These are phyloP conservation scores for Chenopodium berlandieri DNA, from an alignment of 148 eudicot genomes.

Conservation along the genomic window DNA sequence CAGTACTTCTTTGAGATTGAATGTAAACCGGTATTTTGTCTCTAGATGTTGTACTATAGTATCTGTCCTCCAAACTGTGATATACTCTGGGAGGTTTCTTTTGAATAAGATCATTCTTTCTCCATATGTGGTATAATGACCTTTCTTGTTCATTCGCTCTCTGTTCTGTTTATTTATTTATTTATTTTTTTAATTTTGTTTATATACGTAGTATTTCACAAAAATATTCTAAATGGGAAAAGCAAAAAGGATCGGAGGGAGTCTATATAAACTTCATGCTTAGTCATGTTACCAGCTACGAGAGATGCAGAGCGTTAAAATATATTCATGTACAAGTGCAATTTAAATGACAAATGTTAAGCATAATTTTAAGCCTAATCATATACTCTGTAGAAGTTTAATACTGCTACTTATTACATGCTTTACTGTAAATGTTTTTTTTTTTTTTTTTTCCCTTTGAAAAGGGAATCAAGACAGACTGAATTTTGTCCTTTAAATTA, in stretches of 20 bases:
- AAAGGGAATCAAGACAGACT: neutral
- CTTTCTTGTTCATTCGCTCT: neutral
- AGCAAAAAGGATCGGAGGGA: too few species aligned
- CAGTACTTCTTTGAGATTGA: conserved; percentile 4
- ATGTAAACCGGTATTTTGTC: conserved; percentile 16
- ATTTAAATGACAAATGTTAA: too few species aligned
- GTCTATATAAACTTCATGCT: neutral
- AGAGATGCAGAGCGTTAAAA: too few species aligned
- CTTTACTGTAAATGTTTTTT: too few species aligned
- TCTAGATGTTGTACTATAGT: conserved; percentile 25
- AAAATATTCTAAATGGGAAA: too few species aligned
- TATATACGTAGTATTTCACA: too few species aligned
- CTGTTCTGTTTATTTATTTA: neutral
- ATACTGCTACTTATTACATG: too few species aligned
- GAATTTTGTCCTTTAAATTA: neutral
- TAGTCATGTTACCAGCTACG: neutral
- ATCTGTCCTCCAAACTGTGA: conserved; percentile 13
- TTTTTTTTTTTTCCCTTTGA: neutral
- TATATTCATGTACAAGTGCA: too few species aligned
- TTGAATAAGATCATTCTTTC: conserved; percentile 12
- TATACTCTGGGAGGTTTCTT: conserved; percentile 14
- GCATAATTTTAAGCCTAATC: too few species aligned
- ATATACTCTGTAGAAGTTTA: too few species aligned
- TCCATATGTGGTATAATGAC: neutral
- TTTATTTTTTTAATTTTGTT: neutral